Base-by-base conservation (phyloP, 495 filamentous ascomycete genomes). In the Penicillium paxilli region DNA sequence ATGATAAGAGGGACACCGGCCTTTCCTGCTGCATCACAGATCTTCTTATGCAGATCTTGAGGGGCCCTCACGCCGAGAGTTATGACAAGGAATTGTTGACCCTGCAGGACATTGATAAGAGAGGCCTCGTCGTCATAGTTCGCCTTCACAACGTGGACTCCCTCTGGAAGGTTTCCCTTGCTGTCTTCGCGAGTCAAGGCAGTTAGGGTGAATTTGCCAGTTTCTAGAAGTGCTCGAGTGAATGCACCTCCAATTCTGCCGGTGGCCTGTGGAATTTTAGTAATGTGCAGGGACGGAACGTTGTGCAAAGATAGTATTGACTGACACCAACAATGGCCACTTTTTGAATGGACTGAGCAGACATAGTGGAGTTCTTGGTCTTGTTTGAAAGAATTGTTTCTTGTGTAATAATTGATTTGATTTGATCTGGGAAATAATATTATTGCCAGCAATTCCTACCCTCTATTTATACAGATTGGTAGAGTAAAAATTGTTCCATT, bases 1-100 rank as follows among this genome's bases (percentile, higher is more conserved):
- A 88, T 68, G 54, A 90, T 64, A 68, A 82, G 87, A 0, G 64
- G 67, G 0, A 90, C 81, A 2, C 78, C 79, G 2, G 87, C 86
- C 25, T 79, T 74, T 10, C 76, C 81, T 2, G 87, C 87, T 1
- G 87, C 86, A 2, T 74, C 55, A 49, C 84, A 63, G 54, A 89
- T 74, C 37, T 72, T 72, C 22, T 42, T 49, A 20, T 85, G 78
- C 3, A 67, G 69, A 1, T 78, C 70, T 1, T 49, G 58, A 0
- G 78, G 69, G 0, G 78, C 77, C 2, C 21, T 54, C 11, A 71
- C 69, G 8, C 54, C 40, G 50, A 88, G 62, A 10, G 83, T 85
- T 59, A 88, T 87, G 59, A 85, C 68, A 19, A 89, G 73, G 37
- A 73, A 77, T 17, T 86, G 72, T 49, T 83, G 78, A 56, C 72